phyloP scores from a whole-genome alignment of 2,329 filamentous ascomycete species.

The Apiospora marii region DNA sequence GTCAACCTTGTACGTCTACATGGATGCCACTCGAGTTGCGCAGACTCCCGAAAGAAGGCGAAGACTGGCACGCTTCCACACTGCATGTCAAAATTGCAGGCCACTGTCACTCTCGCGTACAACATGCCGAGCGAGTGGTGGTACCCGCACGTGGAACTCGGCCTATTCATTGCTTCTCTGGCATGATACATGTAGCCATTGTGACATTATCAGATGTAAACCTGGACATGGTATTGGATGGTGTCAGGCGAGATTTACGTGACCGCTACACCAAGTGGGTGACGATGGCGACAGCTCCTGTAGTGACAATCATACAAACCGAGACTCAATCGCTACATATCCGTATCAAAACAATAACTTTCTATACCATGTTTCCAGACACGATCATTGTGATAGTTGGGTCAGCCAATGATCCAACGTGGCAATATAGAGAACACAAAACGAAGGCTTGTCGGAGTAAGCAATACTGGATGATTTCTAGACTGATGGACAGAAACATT shows the following conservation, averaged over 20 bases:
- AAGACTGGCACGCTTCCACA: no score
- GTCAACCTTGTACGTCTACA: background rate
- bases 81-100: background rate
- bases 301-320: background rate
- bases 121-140: background rate
- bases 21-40: background rate
- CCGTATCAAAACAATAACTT: background rate
- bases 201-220: background rate
- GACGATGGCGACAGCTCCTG: background rate
- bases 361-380: background rate
- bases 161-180: background rate
- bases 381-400: background rate
- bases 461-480: background rate
- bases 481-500: background rate
- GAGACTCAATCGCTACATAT: background rate
- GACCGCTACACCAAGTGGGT: background rate
- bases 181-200: background rate
- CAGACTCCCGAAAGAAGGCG: no score
- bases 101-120: background rate
- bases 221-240: background rate
- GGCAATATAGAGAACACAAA: no score
- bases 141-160: background rate
- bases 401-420: background rate
- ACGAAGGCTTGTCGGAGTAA: background rate
- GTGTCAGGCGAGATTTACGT: background rate